phyloP scores from a whole-genome alignment of 1,139 yeast species.

The Pichia sp. region DNA sequence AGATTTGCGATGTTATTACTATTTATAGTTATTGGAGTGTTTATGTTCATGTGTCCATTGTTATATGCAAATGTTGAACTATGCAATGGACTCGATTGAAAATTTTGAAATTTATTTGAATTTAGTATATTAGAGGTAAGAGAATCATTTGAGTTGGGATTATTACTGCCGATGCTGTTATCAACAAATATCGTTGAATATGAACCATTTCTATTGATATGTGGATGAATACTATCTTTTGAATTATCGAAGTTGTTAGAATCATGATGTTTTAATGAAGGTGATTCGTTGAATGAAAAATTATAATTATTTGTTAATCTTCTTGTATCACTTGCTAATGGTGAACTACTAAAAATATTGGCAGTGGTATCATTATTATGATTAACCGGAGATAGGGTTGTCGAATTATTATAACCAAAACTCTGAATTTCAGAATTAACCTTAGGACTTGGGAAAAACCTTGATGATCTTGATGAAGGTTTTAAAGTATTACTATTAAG shows the following conservation, averaged over 20 bases:
- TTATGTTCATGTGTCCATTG: conserved; percentile 3
- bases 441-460: conserved; percentile 35
- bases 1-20: neutral
- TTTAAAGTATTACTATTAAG: neutral
- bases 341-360: neutral
- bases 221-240: neutral
- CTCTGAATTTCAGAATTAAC: conserved; percentile 16
- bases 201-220: neutral
- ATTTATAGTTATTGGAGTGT: neutral
- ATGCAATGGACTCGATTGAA: neutral
- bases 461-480: conserved; percentile 25
- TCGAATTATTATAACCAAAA: conserved; percentile 6
- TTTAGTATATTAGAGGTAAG: neutral
- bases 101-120: neutral
- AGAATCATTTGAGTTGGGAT: neutral
- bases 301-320: conserved; percentile 4
- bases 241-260: neutral
- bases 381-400: neutral
- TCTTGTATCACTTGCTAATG: conserved; percentile 2
- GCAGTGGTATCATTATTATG: neutral
- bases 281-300: neutral
- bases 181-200: neutral
- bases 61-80: conserved; percentile 2
- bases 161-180: neutral
- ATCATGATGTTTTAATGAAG: neutral